Base-by-base conservation (phyloP, 371 early-diverging fungal genomes). In the Saksenaea oblongispora region DNA sequence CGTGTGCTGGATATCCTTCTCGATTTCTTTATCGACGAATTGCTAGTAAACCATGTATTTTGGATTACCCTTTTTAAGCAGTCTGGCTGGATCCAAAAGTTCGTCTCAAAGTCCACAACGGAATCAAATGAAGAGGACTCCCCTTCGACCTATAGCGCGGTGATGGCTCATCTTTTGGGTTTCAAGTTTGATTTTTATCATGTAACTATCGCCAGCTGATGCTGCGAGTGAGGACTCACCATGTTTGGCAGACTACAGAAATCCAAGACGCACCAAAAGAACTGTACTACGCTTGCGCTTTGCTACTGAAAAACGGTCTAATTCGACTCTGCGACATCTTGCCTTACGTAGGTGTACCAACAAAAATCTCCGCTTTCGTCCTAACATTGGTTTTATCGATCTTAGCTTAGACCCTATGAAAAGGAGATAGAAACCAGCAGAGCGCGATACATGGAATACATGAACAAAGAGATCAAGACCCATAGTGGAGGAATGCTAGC, bases 1-100 rank as follows among this genome's bases (percentile, higher is more conserved):
- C 89, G 95, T 36, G 95, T 92, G 0, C 61, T 96, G 44, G 96
- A 94, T 66, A 79, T 96, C 15, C 79, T 93, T 3, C 73, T 96
- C 39, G 95, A 95, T 63, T 80, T 91, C 17, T 95, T 93, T 60
- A 75, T 84, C 56, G 84, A 86, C 2, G 88, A 92, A 59, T 80
- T 96, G 26, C 75, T 74, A 10, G 78, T 85, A 36, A 87, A 95
- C 44, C 88, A 91, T 70, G 82, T 79, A 5, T 95, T 94, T 70
- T 97, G 91, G 74, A 71, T 96, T 10, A 79, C 81, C 4, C 78
- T 97, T 10, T 69, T 97, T 17, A 80, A 83, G 22, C 72, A 73
- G 10, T 90, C 93, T 13, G 88, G 87, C 13, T 95, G 95, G 95
- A 76, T 74, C 13, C 59, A 67, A 35, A 63, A 64, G n/a, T 34